These are phyloP conservation scores for Saturnispora besseyi DNA, from an alignment of 805 yeast genomes.

Conservation along the genomic window DNA sequence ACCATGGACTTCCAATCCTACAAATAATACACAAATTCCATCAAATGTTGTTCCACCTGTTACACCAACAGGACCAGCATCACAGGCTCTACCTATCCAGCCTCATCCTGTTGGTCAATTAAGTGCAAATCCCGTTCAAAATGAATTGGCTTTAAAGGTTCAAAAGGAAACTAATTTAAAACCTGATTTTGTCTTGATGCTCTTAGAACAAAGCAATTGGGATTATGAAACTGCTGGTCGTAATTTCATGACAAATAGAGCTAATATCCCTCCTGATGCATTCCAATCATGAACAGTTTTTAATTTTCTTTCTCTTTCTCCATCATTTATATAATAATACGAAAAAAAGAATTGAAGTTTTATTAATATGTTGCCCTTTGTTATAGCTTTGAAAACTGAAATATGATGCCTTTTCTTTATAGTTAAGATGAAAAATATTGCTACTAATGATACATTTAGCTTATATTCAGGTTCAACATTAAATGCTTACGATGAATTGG, in stretches of 20 bases:
- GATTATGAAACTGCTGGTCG: constrained; percentile 59
- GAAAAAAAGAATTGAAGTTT: background rate
- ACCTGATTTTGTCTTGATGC: constrained; percentile 70
- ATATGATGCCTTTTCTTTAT: background rate
- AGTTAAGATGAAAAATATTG: background rate
- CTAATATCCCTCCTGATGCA: constrained; percentile 48
- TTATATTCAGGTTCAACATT: background rate
- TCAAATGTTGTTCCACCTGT: background rate
- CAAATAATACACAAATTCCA: background rate
- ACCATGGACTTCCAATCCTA: constrained; percentile 41
- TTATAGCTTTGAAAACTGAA: background rate
- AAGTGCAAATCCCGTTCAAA: constrained; percentile 45
- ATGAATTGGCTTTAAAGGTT: constrained; percentile 54
- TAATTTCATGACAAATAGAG: constrained; percentile 59
- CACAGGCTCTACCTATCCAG: constrained; percentile 12
- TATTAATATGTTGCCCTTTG: background rate
- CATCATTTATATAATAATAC: background rate
- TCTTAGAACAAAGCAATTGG: constrained; percentile 85
- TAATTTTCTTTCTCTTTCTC: background rate
- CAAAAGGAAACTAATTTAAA: constrained; percentile 67
- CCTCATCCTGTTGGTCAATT: constrained; percentile 28
- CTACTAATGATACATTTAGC: background rate
- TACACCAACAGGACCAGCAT: constrained; percentile 4
- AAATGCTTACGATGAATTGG: background rate
- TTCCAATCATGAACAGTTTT: constrained; percentile 16